Evolutionary conservation across 495 filamentous ascomycete genomes (phyloP).

Genomic region (Diplogelasinospora grovesii): DNA sequence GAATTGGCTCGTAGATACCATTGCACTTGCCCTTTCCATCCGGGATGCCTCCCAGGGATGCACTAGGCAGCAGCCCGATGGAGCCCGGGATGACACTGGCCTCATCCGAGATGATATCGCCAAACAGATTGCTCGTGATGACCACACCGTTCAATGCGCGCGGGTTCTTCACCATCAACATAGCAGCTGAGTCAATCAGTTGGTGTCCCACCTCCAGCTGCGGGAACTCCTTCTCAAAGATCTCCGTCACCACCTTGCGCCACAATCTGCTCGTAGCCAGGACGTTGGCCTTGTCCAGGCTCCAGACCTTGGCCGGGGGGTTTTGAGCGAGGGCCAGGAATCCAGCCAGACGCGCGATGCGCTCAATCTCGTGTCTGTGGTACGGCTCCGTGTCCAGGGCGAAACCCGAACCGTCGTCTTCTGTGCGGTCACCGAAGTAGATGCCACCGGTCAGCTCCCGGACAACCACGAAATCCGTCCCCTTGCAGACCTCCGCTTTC

Average conservation of each 20-base stretch:
- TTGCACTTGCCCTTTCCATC: constrained; percentile 68
- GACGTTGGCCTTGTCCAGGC: constrained; percentile 95
- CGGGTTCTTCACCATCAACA: constrained; percentile 97
- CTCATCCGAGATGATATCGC: constrained; percentile 96
- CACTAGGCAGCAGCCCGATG: constrained; percentile 83
- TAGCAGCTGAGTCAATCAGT: constrained; percentile 90
- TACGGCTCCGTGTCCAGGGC: constrained; percentile 91
- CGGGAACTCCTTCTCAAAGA: constrained; percentile 82
- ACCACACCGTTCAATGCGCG: constrained; percentile 85
- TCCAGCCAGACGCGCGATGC: constrained; percentile 76
- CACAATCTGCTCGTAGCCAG: constrained; percentile 85
- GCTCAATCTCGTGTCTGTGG: constrained; percentile 79
- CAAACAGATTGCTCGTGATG: constrained; percentile 91
- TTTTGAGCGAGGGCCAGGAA: constrained; percentile 72
- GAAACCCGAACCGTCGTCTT: constrained; percentile 71
- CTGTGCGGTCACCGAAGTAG: constrained; percentile 92
- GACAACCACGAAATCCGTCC: constrained; percentile 89
- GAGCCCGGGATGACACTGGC: constrained; percentile 92
- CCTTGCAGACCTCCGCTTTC: constrained; percentile 77
- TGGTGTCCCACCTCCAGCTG: constrained; percentile 80
- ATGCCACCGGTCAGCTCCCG: constrained; percentile 93
- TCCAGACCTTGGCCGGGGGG: constrained; percentile 79
- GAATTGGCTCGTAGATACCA: constrained; percentile 97
- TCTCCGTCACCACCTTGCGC: constrained; percentile 79
- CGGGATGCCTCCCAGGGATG: constrained; percentile 79